Percentiles rank a stretch among this genome's conserved stretches.
Conservation (phyloP, 2,329 filamentous ascomycete genomes). For the Capronia americana region DNA sequence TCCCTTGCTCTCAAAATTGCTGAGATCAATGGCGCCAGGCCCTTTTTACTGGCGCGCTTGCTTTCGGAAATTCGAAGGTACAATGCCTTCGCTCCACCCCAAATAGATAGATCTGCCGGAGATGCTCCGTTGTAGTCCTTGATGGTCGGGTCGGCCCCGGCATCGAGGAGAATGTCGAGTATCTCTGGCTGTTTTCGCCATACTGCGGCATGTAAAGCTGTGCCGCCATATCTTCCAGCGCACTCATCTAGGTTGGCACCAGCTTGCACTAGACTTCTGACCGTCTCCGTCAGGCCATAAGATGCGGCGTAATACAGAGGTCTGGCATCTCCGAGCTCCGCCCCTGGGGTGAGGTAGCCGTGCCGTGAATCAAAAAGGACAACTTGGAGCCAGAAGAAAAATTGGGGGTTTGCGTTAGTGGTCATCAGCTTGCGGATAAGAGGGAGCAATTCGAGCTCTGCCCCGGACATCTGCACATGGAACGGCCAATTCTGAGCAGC, state of each 20-base stretch:
- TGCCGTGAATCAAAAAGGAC: constrained; percentile 31
- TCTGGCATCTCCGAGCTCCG: constrained; percentile 16
- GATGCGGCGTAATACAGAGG: constrained; percentile 32
- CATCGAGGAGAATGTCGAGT: constrained; percentile 25
- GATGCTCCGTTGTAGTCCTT: constrained; percentile 27
- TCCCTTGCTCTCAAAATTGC: constrained; percentile 3
- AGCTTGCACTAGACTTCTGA: constrained; percentile 19
- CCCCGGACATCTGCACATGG: constrained; percentile 27
- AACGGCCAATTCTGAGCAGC: constrained; percentile 31
- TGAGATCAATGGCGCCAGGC: neutral
- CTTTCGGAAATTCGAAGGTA: neutral
- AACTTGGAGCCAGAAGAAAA: constrained; percentile 34
- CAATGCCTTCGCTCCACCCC: constrained; percentile 9
- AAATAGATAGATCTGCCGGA: constrained; percentile 24
- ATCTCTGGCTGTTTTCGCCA: constrained; percentile 29
- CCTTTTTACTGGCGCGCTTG: constrained; percentile 7
- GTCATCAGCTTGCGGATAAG: constrained; percentile 30
- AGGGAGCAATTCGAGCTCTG: constrained; percentile 27
- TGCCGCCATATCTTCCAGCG: constrained; percentile 32
- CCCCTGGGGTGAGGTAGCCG: constrained; percentile 19
- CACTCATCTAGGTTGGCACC: constrained; percentile 26
- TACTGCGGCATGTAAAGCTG: constrained; percentile 31
- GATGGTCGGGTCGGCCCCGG: constrained; percentile 28
- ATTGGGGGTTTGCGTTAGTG: constrained; percentile 21
- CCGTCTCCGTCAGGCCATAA: constrained; percentile 32